These are phyloP conservation scores for Phaeotremella skinneri DNA, from an alignment of 768 basidiomycete species.

Conservation along the genomic window DNA sequence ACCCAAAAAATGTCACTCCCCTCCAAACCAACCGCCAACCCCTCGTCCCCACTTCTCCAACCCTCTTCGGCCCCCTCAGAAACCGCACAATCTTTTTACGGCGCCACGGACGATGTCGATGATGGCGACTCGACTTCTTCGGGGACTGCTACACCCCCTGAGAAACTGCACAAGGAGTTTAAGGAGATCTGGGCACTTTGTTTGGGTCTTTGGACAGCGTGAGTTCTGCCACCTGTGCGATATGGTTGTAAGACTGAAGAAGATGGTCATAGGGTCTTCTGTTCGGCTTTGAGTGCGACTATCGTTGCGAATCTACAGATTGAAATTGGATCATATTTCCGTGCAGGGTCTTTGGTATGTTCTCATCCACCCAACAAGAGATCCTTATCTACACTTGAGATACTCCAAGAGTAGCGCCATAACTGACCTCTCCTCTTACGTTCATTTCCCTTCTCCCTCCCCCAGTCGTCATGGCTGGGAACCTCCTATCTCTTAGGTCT, in stretches of 20 bases:
- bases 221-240: background rate
- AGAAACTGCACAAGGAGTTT: slow-evolving; percentile 28
- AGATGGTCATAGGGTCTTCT: slow-evolving; percentile 30
- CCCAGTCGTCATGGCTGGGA: slow-evolving; percentile 41
- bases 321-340: slow-evolving; percentile 43
- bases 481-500: slow-evolving; percentile 38
- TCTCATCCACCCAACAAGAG: background rate
- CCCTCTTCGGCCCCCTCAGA: background rate
- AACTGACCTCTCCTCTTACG: no score
- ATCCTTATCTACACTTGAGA: background rate
- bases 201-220: slow-evolving; percentile 35
- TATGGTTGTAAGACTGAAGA: background rate
- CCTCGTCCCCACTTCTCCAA: background rate
- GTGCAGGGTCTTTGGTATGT: slow-evolving; percentile 37
- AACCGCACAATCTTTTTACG: background rate
- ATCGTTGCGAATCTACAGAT: slow-evolving; percentile 43
- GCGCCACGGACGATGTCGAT: background rate
- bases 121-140: background rate
- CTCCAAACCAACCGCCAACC: background rate
- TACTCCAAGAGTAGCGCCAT: no score
- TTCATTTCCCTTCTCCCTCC: no score
- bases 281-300: slow-evolving; percentile 33
- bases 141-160: background rate
- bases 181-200: slow-evolving; percentile 37
- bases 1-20: background rate